Evolutionary conservation across 2,329 filamentous ascomycete genomes (phyloP), one percentile per base, ranked within the genome.

Genomic region (Boeremia lycopersici): DNA sequence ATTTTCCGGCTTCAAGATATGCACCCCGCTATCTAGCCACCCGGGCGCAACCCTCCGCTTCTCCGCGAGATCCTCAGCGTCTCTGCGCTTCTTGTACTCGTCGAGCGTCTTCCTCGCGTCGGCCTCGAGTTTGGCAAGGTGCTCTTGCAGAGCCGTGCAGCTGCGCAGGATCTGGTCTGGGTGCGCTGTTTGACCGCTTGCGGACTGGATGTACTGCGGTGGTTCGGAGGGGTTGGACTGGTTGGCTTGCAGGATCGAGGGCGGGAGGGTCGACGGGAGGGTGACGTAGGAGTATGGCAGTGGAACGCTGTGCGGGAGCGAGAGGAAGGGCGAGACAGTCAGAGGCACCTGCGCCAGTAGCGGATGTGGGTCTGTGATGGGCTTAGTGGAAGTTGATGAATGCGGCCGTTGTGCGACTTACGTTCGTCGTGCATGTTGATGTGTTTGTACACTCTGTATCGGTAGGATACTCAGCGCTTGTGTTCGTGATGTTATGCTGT

Each of bases 241-340:
- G 63, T 75, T 40, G 52, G 42, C 46, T 54, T 82, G 82, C 7
- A 86, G 84, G 30, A 86, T 82, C 1, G 90, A 89, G 1, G 86
- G 86, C 0, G 95, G 93, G 0, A 98, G 85, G 2, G 91, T 89
- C 0, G 91, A 93, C 0, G 93, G 91, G 71, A 98, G 88, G 10
- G 87, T 84, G 73, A 93, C 93, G 83, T 97, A 98, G 65, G 91
- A 96, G 80, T 98, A 98, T 23, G 95, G 93, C 7, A 99, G 86
- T 0, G 93, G 96, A 17, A 93, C 90, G 25, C 93, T 89, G 28
- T 90, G 89, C 10, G 95, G 95, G 29, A 99, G 88, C 56, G 89
- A 89, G 67, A 98, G 86, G 79, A 97, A 97, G 25, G 95, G 95
- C 3, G 93, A 97, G 39, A 98, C 92, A 44, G 92, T 96, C 50